These are phyloP conservation scores for Helianthus annuus DNA, from an alignment of 129 eudicot species.

Conservation along the genomic window HanXRQr2.0-SUNRISE NC_035445.2:8310033-8310532, in stretches of 20 bases:
- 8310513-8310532: constrained; percentile 74
- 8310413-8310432: constrained; percentile 77
- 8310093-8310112: background rate
- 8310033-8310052: constrained; percentile 21
- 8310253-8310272: background rate
- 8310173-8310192: too few species aligned
- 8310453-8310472: constrained; percentile 50
- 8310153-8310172: too few species aligned
- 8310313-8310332: constrained; percentile 31
- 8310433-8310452: constrained; percentile 51
- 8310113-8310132: too few species aligned
- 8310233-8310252: background rate
- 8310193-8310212: constrained; percentile 18
- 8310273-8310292: background rate
- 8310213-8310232: background rate
- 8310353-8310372: constrained; percentile 50
- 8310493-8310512: constrained; percentile 55
- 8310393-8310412: constrained; percentile 57
- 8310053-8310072: constrained; percentile 30
- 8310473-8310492: constrained; percentile 40
- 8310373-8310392: constrained; percentile 72
- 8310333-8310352: constrained; percentile 34
- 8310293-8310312: constrained; percentile 19
- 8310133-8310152: too few species aligned
- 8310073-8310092: constrained; percentile 17